Base-by-base conservation (phyloP, 441 rosid genomes). In the Populus hybrid region DNA sequence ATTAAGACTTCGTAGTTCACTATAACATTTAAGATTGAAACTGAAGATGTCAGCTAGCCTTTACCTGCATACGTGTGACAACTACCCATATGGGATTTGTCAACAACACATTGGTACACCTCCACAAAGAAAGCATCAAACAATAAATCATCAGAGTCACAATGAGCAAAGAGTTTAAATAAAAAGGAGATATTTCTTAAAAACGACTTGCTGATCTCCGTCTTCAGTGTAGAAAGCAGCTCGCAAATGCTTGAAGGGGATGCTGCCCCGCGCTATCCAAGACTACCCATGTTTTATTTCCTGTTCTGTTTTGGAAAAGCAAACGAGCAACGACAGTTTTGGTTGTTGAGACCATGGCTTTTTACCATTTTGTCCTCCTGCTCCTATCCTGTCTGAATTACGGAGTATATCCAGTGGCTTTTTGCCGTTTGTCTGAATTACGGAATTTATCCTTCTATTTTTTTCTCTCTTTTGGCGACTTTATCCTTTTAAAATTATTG, bases 11-110 rank as follows among this genome's bases (percentile, higher is more conserved):
- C 5, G 14, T 9, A 30, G 30, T 28, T 36, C 26, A 38, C 3
- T 28, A 42, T 7, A 59, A 42, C 66, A 18, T 35, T 16, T 77
- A 9, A 21, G 14, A 69, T n/a, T 57, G 36, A 64, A 75, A 76
- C 63, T 63, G 71, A 38, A 69, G 59, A 66, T n/a, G 74, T 66
- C 38, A 32, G 21, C 24, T 61, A 75, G 75, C 68, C 46, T 77
- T 86, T 86, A 95, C 99, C 98, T 92, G 99, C 99, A 94, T 92
- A 69, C 94, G 93, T 1, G 99, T 95, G 79, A 95, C 98, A 81
- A 95, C 93, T 65, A 95, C 91, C 99, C 99, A 95, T 46, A 95
- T 91, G 35, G 99, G 99, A 80, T 88, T 95, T 67, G 98, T 95
- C 87, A 92, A 72, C 67, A 95, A 87, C 82, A 95, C 99, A 89